Evolutionary conservation across 805 yeast species (phyloP).

Genomic region (Starmerella geochares): DNA sequence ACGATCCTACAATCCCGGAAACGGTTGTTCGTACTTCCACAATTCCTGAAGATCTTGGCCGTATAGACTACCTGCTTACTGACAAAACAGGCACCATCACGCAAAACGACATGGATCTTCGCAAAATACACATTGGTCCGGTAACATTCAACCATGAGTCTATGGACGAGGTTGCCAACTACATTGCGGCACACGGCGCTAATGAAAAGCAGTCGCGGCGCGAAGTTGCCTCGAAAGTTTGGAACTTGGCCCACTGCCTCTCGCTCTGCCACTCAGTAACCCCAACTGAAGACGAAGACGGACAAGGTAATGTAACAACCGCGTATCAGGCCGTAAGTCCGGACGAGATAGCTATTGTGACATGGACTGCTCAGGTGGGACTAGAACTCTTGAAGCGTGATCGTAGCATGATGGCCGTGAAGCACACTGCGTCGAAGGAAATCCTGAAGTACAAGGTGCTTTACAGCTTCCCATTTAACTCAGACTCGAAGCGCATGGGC

Average conservation of each 20-base stretch:
- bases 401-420: slow-evolving; percentile 57
- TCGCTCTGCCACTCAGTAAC: slow-evolving; percentile 98
- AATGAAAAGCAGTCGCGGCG: slow-evolving; percentile 32
- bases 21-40: slow-evolving; percentile 95
- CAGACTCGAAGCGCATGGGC: slow-evolving; percentile 96
- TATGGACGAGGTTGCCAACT: slow-evolving; percentile 74
- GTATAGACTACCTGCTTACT: slow-evolving; percentile 82
- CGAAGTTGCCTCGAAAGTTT: slow-evolving; percentile 64
- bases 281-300: slow-evolving; percentile 55
- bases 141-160: slow-evolving; percentile 89
- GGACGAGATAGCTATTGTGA: slow-evolving; percentile 94
- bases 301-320: slow-evolving; percentile 2
- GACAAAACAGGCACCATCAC: slow-evolving; percentile 98
- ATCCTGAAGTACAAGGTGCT: slow-evolving; percentile 52
- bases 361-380: slow-evolving; percentile 80
- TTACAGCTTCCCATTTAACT: slow-evolving; percentile 85
- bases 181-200: slow-evolving; percentile 34
- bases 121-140: slow-evolving; percentile 82
- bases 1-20: slow-evolving; percentile 66
- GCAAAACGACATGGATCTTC: slow-evolving; percentile 95
- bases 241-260: slow-evolving; percentile 69
- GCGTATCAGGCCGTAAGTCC: slow-evolving; percentile 98
- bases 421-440: slow-evolving; percentile 48
- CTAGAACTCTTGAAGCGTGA: slow-evolving; percentile 72
- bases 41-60: slow-evolving; percentile 93